Evolutionary conservation across 129 eudicot genomes (phyloP).

Genomic region (Artemisia tridentata): DNA sequence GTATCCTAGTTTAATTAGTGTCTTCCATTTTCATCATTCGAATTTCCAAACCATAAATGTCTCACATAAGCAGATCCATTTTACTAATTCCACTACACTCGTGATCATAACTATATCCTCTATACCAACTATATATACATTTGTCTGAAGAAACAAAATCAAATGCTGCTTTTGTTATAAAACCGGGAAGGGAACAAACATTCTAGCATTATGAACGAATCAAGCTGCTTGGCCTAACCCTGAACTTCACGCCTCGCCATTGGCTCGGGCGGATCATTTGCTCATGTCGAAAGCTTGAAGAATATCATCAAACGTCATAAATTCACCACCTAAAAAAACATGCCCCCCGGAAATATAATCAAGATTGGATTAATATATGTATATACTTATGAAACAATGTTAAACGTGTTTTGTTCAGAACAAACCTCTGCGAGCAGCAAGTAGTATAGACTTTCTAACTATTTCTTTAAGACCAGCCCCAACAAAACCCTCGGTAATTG

Average conservation of each 20-base stretch:
- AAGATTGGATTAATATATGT: neutral
- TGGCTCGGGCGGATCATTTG: neutral
- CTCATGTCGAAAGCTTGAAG: neutral
- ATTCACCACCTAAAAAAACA: neutral
- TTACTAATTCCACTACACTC: neutral
- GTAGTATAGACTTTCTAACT: no score
- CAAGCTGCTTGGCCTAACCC: conserved; percentile 11
- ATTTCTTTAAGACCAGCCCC: no score
- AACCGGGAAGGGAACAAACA: neutral
- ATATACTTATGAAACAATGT: neutral
- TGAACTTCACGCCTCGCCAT: conserved; percentile 23
- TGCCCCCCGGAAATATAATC: neutral
- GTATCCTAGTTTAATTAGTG: no score
- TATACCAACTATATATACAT: no score
- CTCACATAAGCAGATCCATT: no score
- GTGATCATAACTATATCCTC: neutral
- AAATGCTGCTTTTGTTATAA: neutral
- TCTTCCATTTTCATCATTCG: no score
- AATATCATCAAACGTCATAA: neutral
- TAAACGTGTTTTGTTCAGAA: neutral
- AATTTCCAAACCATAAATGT: no score
- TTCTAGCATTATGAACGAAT: neutral
- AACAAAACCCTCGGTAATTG: no score
- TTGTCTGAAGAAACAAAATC: no score
- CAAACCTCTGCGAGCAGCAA: no score